Percentiles rank a stretch among this genome's conserved stretches.
These are phyloP conservation scores for Calycina marina DNA, from an alignment of 2,329 filamentous ascomycete species.

Conservation along the genomic window DNA sequence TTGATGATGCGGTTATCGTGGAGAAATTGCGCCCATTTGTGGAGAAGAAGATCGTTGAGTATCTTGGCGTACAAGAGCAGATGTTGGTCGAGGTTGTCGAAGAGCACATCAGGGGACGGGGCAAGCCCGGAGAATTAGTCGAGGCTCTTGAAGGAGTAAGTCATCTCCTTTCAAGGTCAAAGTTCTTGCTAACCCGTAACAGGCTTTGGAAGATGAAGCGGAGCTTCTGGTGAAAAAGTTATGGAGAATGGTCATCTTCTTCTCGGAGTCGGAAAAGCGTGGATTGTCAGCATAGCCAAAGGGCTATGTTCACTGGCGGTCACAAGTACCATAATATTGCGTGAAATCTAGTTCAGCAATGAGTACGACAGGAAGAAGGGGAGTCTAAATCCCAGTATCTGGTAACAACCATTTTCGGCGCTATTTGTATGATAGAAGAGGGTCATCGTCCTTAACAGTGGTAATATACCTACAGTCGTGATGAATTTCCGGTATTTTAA, in stretches of 20 bases:
- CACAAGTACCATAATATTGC: no score
- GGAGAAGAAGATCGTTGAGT: slow-evolving; percentile 96
- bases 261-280: slow-evolving; percentile 84
- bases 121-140: slow-evolving; percentile 63
- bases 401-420: no score
- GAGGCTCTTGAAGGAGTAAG: slow-evolving; percentile 73
- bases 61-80: slow-evolving; percentile 90
- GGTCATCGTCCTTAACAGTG: no score
- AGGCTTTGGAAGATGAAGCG: slow-evolving; percentile 88
- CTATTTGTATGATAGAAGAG: no score
- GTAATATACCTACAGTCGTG: no score
- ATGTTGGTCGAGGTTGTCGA: slow-evolving; percentile 88
- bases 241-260: slow-evolving; percentile 98
- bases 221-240: slow-evolving; percentile 91
- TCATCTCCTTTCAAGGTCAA: slow-evolving; percentile 13
- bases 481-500: no score
- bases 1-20: slow-evolving; percentile 66
- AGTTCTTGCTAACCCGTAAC: slow-evolving; percentile 4
- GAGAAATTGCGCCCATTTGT: slow-evolving; percentile 90
- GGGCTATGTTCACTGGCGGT: no score
- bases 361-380: no score
- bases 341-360: no score
- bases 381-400: no score
- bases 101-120: slow-evolving; percentile 65
- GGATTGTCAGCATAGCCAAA: slow-evolving; percentile 51